Conservation (phyloP, 306 rosid species). For the Macrotyloma uniflorum region DNA sequence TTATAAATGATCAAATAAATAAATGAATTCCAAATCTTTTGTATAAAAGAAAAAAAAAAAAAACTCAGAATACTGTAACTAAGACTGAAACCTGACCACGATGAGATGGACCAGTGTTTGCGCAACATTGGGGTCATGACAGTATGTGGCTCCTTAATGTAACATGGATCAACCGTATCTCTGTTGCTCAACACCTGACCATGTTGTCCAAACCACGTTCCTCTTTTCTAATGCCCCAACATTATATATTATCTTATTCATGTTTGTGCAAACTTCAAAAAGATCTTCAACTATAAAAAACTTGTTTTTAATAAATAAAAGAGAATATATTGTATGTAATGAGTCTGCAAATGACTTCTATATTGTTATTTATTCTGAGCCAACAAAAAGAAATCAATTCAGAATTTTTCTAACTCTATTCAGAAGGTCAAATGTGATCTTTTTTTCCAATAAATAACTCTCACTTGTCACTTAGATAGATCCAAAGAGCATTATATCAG, state of each 20-base stretch:
- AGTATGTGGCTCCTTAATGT: background rate
- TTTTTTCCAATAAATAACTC: background rate
- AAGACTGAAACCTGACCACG: background rate
- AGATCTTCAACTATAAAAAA: background rate
- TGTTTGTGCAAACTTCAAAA: background rate
- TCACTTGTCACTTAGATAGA: background rate
- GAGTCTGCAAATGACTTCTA: too few relatives aligned
- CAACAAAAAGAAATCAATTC: too few relatives aligned
- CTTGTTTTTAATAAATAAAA: too few relatives aligned
- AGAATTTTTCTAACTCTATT: too few relatives aligned
- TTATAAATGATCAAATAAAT: too few relatives aligned
- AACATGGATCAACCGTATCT: conserved; percentile 24
- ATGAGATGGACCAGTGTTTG: background rate
- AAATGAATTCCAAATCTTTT: too few relatives aligned
- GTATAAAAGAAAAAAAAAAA: too few relatives aligned
- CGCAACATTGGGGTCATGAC: conserved; percentile 12
- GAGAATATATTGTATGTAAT: too few relatives aligned
- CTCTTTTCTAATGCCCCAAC: background rate
- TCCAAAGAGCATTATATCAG: conserved; percentile 4
- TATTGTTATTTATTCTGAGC: too few relatives aligned
- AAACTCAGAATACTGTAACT: too few relatives aligned
- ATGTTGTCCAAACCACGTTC: conserved; percentile 40
- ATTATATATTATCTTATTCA: background rate
- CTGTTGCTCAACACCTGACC: conserved; percentile 47
- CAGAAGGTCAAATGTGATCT: conserved; percentile 6